These are phyloP conservation scores for Pleurotus tuber-regium DNA, from an alignment of 768 basidiomycete genomes.

Conservation along the genomic window DNA sequence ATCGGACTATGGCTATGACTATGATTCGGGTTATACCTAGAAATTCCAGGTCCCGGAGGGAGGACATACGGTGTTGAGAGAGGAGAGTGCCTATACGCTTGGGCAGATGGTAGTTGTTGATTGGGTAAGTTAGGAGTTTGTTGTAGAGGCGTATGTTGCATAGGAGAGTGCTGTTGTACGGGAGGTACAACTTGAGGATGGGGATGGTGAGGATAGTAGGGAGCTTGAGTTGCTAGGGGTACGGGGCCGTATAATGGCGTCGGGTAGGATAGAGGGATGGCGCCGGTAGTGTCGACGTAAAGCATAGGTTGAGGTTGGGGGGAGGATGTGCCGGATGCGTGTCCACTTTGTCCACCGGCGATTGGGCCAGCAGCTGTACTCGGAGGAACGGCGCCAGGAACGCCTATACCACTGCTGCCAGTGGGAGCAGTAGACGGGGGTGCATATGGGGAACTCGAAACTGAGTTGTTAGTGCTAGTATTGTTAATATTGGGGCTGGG, in stretches of 20 bases:
- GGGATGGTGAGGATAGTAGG: constrained; percentile 1
- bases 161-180: background rate
- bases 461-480: background rate
- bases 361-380: too few relatives aligned
- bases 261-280: constrained; percentile 11
- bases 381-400: too few relatives aligned
- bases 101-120: background rate
- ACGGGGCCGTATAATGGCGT: constrained; percentile 11
- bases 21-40: background rate
- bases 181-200: too few relatives aligned
- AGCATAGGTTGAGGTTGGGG: constrained; percentile 7
- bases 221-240: background rate
- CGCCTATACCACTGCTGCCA: too few relatives aligned
- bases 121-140: constrained; percentile 1
- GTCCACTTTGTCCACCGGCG: background rate
- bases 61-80: background rate
- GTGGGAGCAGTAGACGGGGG: too few relatives aligned
- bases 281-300: constrained; percentile 10
- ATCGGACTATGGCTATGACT: constrained; percentile 3
- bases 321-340: background rate
- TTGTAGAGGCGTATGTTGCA: background rate
- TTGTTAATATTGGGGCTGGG: background rate
- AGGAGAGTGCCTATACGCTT: background rate
- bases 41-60: constrained; percentile 1
- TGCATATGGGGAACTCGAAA: constrained; percentile 12